Percentiles rank a stretch among this genome's conserved stretches.
Conservation (phyloP, 768 basidiomycete genomes). For the Sistotremastrum suecicum region DNA sequence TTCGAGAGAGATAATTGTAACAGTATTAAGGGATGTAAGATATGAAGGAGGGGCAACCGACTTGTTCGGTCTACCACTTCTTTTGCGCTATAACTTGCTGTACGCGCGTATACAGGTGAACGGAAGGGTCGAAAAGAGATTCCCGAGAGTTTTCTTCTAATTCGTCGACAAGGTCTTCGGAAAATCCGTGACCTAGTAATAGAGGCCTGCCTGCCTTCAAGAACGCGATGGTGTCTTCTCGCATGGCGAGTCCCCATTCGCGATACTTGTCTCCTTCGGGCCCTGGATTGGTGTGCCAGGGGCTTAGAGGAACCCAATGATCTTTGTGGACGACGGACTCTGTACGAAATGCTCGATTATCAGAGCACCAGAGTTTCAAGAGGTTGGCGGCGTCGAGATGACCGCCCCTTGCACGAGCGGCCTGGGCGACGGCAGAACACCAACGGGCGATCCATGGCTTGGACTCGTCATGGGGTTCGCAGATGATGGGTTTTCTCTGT, state of each 20-base stretch:
- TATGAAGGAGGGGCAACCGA: too few species aligned
- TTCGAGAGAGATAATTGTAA: too few species aligned
- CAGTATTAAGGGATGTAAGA: too few species aligned
- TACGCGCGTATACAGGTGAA: constrained; percentile 37
- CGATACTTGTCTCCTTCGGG: background rate
- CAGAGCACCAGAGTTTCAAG: constrained; percentile 37
- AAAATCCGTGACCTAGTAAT: constrained; percentile 47
- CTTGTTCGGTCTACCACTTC: constrained; percentile 9
- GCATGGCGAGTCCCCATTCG: constrained; percentile 25
- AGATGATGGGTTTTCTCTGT: constrained; percentile 30
- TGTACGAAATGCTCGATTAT: constrained; percentile 31
- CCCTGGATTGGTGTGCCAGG: constrained; percentile 20
- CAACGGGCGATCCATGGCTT: constrained; percentile 49
- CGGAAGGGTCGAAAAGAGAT: constrained; percentile 36
- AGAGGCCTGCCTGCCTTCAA: constrained; percentile 52
- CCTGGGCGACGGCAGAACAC: constrained; percentile 39
- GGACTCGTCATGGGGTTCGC: constrained; percentile 24
- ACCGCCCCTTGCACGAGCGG: constrained; percentile 44
- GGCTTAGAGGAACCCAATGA: constrained; percentile 49
- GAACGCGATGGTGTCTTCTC: constrained; percentile 48
- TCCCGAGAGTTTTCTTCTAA: constrained; percentile 35
- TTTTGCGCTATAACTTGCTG: constrained; percentile 50
- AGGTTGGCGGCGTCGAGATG: constrained; percentile 46
- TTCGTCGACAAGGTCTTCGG: constrained; percentile 36
- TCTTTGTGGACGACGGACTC: constrained; percentile 44